Base-by-base conservation (phyloP, 768 basidiomycete genomes). In the Mycena haematopus region DNA sequence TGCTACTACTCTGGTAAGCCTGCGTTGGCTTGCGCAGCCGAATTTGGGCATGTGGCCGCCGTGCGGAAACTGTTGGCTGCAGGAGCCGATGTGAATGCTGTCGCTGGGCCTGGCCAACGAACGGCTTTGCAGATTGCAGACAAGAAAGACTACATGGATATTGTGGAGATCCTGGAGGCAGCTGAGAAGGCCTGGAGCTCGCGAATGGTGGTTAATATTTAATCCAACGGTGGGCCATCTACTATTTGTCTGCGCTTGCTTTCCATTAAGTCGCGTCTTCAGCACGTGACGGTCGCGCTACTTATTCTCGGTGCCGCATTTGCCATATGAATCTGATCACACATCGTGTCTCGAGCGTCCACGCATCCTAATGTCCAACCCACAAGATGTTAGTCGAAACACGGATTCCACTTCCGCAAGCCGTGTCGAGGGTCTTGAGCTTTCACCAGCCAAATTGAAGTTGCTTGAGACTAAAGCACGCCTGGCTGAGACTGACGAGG, bases 91-190 rank as follows among this genome's bases (percentile, higher is more conserved):
- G 36, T 60, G 24, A n/a, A 6, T 2, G 65, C 61, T 6, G 49
- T 59, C n/a, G 59, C 61, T 15, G 65, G 65, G 1, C 54, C 59
- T 44, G 31, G 49, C 0, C 57, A 58, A 4, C 52, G 61, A 17
- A 66, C 65, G 49, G 42, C 65, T 6, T 27, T 58, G 49, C 46
- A 66, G 54, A 24, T 53, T 17, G 65, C 65, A 15, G 65, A 66
- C 31, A 1, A 60, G 33, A 38, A n/a, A 19, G 65, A 66, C 24
- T 50, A 51, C 25, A 22, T 24, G 35, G 61, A 62, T 2, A 44
- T 66, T n/a, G 53, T 66, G 31, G 53, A 45, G n/a, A 47, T 63
- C 1, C 25, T 66, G 33, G 57, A 63, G 33, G 60, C 56, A n/a
- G 65, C 60, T 36, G 52, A 54, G 35, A 40, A 47, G 35, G 45